Base-by-base conservation (phyloP, 1,284 basidiomycete genomes). In the Moesziomyces antarcticus region DNA sequence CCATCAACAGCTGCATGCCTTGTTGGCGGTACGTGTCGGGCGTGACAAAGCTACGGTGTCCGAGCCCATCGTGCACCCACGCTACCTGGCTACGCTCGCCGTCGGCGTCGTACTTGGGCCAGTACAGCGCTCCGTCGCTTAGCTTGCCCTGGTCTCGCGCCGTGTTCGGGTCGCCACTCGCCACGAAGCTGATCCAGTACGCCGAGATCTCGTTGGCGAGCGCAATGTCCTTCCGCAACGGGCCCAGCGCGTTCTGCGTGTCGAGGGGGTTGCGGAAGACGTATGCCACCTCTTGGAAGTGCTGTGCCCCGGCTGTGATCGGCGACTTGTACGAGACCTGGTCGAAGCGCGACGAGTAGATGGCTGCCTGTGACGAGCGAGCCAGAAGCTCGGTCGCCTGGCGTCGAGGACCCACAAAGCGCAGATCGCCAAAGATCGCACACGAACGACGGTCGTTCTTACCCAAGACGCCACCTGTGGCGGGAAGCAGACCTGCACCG, bases 161-260 rank as follows among this genome's bases (percentile, higher is more conserved):
- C 27, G 33, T 50, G 50, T 81, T 81, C 13, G 79, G 79, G 45
- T 73, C 58, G 1, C 61, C 63, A 33, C 62, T 65, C 20, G 69
- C 61, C 25, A 78, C 74, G 54, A 78, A 79, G 42, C 62, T 63
- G 50, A 79, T 56, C 75, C 73, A 81, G 50, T 74, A 73, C 48
- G 60, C 65, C 11, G 66, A 64, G 61, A 81, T 75, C 27, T 75
- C 65, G 1, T 75, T 48, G 16, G 79, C 68, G 21, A 81, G 71
- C 22, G 56, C 49, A 25, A 50, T 42, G 42, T 79, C 77, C 22
- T 65, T 62, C 1, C 44, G 40, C 11, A 70, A 47, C 3, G 55
- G 63, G 11, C 79, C 77, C 3, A 81, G 60, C 4, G 73, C 55
- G 55, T 78, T 79, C 37, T 68, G 60, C 9, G 75, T 73, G 54